Percentiles rank a stretch among this genome's conserved stretches.
Conservation (phyloP, 2,329 filamentous ascomycete species). For the Cytospora paraplurivora region DNA sequence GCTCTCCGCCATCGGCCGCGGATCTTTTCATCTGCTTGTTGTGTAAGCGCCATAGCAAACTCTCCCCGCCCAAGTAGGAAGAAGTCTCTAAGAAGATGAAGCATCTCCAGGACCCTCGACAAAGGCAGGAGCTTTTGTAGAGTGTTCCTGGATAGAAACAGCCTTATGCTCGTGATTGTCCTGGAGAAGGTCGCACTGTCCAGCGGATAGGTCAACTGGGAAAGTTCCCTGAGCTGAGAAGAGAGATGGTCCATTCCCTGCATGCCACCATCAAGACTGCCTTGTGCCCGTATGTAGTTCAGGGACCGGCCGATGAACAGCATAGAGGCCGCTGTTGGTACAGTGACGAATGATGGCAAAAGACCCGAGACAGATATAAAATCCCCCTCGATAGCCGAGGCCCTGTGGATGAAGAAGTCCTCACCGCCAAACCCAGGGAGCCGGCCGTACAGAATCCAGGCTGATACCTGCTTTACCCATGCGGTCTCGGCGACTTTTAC, state of each 20-base stretch:
- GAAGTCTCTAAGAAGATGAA: slow-evolving; percentile 80
- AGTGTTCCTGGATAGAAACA: slow-evolving; percentile 80
- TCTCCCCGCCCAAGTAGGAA: slow-evolving; percentile 86
- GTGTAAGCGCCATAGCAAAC: slow-evolving; percentile 84
- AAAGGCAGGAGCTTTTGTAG: slow-evolving; percentile 81
- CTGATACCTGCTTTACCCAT: slow-evolving; percentile 87
- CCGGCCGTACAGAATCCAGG: slow-evolving; percentile 88
- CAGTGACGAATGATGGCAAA: slow-evolving; percentile 77
- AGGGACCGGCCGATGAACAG: slow-evolving; percentile 89
- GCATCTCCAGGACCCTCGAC: slow-evolving; percentile 72
- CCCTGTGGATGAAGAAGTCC: slow-evolving; percentile 82
- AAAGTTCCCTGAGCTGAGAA: slow-evolving; percentile 69
- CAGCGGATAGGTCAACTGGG: slow-evolving; percentile 72
- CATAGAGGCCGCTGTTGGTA: slow-evolving; percentile 76
- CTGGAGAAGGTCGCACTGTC: slow-evolving; percentile 69
- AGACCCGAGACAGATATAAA: slow-evolving; percentile 62
- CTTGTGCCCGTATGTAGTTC: slow-evolving; percentile 72
- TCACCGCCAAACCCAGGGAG: slow-evolving; percentile 73
- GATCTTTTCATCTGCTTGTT: slow-evolving; percentile 80
- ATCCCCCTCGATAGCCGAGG: slow-evolving; percentile 49
- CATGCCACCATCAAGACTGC: slow-evolving; percentile 46
- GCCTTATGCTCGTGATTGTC: slow-evolving; percentile 73
- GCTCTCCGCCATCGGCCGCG: slow-evolving; percentile 70
- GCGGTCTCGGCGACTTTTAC: slow-evolving; percentile 80
- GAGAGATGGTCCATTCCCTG: slow-evolving; percentile 63